Evolutionary conservation across 2,329 filamentous ascomycete genomes (phyloP).

Genomic region (Orbilia blumenaviensis): DNA sequence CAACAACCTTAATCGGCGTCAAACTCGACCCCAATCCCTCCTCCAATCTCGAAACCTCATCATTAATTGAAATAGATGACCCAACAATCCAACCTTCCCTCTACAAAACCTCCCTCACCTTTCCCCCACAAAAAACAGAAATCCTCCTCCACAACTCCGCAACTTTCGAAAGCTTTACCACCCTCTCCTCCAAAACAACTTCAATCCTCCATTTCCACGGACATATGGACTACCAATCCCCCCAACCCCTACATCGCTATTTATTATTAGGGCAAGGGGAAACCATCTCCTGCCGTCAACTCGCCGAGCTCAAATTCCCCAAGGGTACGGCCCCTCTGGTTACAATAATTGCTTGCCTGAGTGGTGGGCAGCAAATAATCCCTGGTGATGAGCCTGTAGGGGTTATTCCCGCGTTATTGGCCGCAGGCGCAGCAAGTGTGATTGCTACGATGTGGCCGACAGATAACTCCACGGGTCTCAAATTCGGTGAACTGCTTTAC

Average conservation of each 20-base stretch:
- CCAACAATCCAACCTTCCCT: neutral
- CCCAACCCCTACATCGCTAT: conserved; percentile 21
- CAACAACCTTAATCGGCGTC: conserved; percentile 34
- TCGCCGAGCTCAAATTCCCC: conserved; percentile 37
- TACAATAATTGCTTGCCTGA: conserved; percentile 25
- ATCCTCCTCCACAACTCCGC: conserved; percentile 6
- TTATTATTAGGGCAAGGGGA: conserved; percentile 13
- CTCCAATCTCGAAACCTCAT: conserved; percentile 11
- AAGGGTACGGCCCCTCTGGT: conserved; percentile 28
- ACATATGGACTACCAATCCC: conserved; percentile 41
- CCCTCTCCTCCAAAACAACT: conserved; percentile 4
- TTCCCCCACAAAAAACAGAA: neutral
- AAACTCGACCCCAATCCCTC: conserved; percentile 31
- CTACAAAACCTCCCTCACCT: neutral
- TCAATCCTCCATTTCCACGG: conserved; percentile 52
- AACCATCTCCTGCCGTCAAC: conserved; percentile 13
- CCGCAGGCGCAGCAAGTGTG: conserved; percentile 34
- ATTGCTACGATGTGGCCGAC: conserved; percentile 49
- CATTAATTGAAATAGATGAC: too few species aligned
- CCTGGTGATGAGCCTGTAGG: conserved; percentile 40
- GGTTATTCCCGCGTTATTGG: conserved; percentile 32
- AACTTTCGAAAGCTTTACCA: neutral
- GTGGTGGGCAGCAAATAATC: conserved; percentile 30
- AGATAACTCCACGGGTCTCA: conserved; percentile 18
- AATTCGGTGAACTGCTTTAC: conserved; percentile 37